Evolutionary conservation across 129 eudicot genomes (phyloP), one percentile per base, ranked within the genome.

Genomic region (Erigeron canadensis): DNA sequence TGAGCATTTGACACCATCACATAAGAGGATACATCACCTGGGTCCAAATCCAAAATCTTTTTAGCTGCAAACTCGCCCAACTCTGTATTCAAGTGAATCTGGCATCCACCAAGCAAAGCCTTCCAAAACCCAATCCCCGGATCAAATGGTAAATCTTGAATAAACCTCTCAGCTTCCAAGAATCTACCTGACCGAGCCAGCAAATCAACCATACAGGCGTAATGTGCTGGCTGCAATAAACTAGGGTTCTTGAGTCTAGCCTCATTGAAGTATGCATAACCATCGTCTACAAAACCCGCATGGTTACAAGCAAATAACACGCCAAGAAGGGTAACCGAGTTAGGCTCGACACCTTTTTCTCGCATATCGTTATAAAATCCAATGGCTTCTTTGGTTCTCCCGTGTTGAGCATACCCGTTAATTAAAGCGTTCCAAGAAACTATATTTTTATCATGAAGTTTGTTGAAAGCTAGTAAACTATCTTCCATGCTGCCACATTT

Each of bases 401-500:
- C 91, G 37, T 90, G 85, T 80, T 85, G 91, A 4, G 96, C 87
- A 50, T 74, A 83, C 41, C 90, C 93, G 59, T 83, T 86, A 51
- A 89, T 81, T 51, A 89, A 62, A 51, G 94, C 88, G 28, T 89
- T 89, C 95, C 96, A 90, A 59, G 96, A 82, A 37, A 90, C 95
- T 1, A 81, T 45, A 75, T 85, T 90, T 54, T 68, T 81, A 12
- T 77, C 81, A 0, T 48, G n/a, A 58, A 82, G 79, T 70, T 81
- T 83, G 12, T 57, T 28, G 48, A 90, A 87, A 11, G 51, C 81
- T 65, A 84, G 50, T 4, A 87, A 76, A 85, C 89, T 63, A 61
- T 90, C 94, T 37, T 87, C 94, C 86, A 87, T 84, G 76, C 82
- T 71, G n/a, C 96, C 96, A 77, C 96, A 87, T 83, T 87, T 90